A percentile compares a stretch with the other conserved stretches of the same genome.
phyloP scores from a whole-genome alignment of 75 land plant species.

The Ceratopteris richardii region DNA sequence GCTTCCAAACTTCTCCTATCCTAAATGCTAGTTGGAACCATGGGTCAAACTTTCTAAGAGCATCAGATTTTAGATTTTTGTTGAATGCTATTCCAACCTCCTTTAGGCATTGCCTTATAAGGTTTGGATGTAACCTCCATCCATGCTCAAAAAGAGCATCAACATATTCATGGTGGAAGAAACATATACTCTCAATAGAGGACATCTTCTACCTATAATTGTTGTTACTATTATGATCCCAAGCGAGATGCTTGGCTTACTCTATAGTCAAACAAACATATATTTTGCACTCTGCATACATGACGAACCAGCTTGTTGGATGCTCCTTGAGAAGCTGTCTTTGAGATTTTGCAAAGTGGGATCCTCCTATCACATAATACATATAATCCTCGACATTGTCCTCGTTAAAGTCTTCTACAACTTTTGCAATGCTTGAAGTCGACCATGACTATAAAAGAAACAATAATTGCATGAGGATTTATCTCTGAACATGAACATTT shows the following conservation, averaged over 20 bases:
- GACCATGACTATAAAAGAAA: neutral
- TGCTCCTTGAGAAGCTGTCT: neutral
- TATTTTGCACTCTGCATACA: neutral
- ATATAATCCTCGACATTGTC: neutral
- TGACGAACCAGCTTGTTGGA: no score
- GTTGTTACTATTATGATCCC: slow-evolving; percentile 1
- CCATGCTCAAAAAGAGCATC: no score
- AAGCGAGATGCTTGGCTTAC: neutral
- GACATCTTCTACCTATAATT: no score
- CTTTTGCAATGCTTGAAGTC: neutral
- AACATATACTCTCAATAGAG: no score
- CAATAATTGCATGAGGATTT: neutral
- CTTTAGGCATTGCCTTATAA: no score
- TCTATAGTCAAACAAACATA: neutral
- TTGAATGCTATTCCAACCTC: no score
- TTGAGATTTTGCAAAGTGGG: neutral
- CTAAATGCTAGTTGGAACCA: no score
- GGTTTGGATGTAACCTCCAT: no score
- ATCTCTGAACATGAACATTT: neutral
- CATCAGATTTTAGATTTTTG: no score
- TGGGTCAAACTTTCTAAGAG: no score
- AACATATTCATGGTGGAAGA: no score
- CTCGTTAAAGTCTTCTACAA: neutral
- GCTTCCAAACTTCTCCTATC: no score
- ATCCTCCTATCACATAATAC: neutral